These are phyloP conservation scores for Periconia sp. DNA, from an alignment of 2,329 filamentous ascomycete species.

Conservation along the genomic window DNA sequence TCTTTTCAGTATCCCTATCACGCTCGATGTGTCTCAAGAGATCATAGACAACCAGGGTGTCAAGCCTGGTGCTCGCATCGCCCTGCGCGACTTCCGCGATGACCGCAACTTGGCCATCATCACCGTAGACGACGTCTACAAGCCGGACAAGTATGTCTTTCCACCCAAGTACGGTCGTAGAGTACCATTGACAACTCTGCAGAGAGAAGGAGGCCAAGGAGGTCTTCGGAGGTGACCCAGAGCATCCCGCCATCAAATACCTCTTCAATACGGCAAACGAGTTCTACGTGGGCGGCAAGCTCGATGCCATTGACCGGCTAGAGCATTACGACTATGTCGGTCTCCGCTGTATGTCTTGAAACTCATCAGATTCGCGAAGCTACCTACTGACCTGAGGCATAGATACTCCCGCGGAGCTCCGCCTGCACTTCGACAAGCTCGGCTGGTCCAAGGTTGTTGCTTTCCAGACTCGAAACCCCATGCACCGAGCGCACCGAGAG, in stretches of 20 bases:
- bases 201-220: conserved; percentile 88
- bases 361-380: not conserved
- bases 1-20: conserved; percentile 97
- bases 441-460: conserved; percentile 97
- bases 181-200: conserved; percentile 29
- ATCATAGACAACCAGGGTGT: conserved; percentile 77
- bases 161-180: not conserved
- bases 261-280: conserved; percentile 81
- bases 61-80: conserved; percentile 80
- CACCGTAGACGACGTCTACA: conserved; percentile 94
- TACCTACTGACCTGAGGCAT: conserved; percentile 2
- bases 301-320: conserved; percentile 92
- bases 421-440: conserved; percentile 98
- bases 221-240: conserved; percentile 91
- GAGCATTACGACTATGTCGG: conserved; percentile 99
- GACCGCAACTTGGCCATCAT: conserved; percentile 95
- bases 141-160: conserved; percentile 83
- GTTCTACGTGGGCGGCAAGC: conserved; percentile 93
- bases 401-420: conserved; percentile 94
- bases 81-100: conserved; percentile 93
- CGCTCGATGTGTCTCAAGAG: conserved; percentile 80
- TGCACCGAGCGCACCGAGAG: conserved; percentile 98
- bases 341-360: conserved; percentile 74
- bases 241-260: conserved; percentile 92
- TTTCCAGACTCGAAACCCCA: conserved; percentile 97